Evolutionary conservation across 176 grass and related monocot species (phyloP).

Genomic region (Luzula sylvatica): DNA sequence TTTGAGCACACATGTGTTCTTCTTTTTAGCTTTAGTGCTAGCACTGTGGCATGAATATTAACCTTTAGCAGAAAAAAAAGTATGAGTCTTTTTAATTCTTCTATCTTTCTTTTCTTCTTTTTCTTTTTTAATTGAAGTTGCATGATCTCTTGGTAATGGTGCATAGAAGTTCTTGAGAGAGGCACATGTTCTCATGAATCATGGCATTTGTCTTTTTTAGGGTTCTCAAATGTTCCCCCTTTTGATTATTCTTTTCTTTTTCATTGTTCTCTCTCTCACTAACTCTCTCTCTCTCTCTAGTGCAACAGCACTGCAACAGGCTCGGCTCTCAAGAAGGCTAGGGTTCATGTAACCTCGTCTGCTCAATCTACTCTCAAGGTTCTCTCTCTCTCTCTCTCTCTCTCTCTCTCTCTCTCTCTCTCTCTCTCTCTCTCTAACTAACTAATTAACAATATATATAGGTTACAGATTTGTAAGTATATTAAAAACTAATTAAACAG

Average conservation of each 20-base stretch:
- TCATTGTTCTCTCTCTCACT: conserved; percentile 35
- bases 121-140: conserved; percentile 19
- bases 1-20: conserved; percentile 22
- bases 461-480: background rate
- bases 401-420: background rate
- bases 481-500: conserved; percentile 17
- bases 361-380: conserved; percentile 85
- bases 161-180: conserved; percentile 40
- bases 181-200: conserved; percentile 33
- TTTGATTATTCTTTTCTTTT: conserved; percentile 46
- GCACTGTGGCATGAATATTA: conserved; percentile 12
- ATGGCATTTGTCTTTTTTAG: conserved; percentile 19
- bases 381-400: conserved; percentile 27
- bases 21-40: conserved; percentile 22
- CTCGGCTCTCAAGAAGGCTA: conserved; percentile 79
- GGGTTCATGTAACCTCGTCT: conserved; percentile 69
- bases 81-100: conserved; percentile 10
- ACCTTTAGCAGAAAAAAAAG: conserved; percentile 13
- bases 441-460: conserved; percentile 13
- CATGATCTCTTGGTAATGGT: conserved; percentile 56
- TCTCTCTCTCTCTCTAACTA: conserved; percentile 1
- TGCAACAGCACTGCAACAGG: conserved; percentile 63
- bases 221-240: conserved; percentile 15
- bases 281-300: conserved; percentile 33
- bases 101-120: conserved; percentile 3